These are phyloP conservation scores for Penicillium lividum DNA, from an alignment of 495 filamentous ascomycete species.

Conservation along the genomic window DNA sequence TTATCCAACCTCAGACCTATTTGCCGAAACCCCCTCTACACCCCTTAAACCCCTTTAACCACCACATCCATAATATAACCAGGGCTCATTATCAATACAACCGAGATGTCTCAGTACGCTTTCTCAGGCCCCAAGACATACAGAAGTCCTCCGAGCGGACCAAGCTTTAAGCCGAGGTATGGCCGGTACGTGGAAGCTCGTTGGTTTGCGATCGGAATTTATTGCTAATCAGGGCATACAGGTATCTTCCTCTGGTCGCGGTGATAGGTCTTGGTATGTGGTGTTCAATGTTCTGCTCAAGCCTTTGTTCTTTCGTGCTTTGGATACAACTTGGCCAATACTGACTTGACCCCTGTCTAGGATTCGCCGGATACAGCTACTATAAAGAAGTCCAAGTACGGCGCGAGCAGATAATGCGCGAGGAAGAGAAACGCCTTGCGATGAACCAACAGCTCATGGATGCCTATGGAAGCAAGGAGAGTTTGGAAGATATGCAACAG, in stretches of 20 bases:
- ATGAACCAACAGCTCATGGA: constrained; percentile 47
- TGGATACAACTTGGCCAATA: not conserved
- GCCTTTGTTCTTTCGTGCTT: not conserved
- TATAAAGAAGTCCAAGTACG: constrained; percentile 22
- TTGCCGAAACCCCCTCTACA: not conserved
- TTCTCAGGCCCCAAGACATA: constrained; percentile 23
- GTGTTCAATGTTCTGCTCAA: not conserved
- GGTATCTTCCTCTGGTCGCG: constrained; percentile 37
- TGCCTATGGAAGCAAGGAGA: constrained; percentile 61
- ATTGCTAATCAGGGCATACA: constrained; percentile 5
- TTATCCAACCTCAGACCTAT: constrained; percentile 19
- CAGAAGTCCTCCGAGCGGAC: constrained; percentile 15
- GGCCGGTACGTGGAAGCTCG: constrained; percentile 20
- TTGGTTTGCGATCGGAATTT: not conserved
- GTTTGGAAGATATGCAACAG: constrained; percentile 56
- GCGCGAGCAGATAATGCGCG: constrained; percentile 14
- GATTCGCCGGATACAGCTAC: constrained; percentile 36
- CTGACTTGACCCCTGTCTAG: constrained; percentile 15
- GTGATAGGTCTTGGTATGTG: constrained; percentile 34
- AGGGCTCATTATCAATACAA: not conserved
- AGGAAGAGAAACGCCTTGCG: constrained; percentile 38
- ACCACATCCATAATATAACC: not conserved
- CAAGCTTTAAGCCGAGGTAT: constrained; percentile 20
- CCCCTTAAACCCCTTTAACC: not conserved
- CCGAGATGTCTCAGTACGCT: constrained; percentile 28